Evolutionary conservation across 2,329 filamentous ascomycete species (phyloP).

Genomic region (Reticulascus tulasneorum): DNA sequence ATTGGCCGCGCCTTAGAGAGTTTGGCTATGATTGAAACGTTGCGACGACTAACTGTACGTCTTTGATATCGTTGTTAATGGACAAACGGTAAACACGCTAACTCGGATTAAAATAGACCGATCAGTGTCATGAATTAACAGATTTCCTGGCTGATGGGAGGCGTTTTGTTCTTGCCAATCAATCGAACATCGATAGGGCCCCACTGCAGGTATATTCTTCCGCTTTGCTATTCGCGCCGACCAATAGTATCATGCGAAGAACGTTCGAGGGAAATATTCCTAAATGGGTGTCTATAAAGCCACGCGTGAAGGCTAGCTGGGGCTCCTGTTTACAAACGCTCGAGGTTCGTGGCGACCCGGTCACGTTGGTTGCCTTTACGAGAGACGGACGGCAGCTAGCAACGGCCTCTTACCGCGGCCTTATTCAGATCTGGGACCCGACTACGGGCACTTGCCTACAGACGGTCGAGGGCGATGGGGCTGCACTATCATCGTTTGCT

Average conservation of each 20-base stretch:
- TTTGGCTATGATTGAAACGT: constrained; percentile 8
- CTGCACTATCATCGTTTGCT: not conserved
- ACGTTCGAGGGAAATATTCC: constrained; percentile 13
- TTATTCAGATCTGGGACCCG: too few species aligned
- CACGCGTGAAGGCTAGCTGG: constrained; percentile 14
- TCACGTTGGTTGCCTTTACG: too few species aligned
- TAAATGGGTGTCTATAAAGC: constrained; percentile 13
- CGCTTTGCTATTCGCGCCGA: constrained; percentile 19
- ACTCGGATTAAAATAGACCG: too few species aligned
- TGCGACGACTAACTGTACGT: too few species aligned
- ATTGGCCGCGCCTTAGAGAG: constrained; percentile 17
- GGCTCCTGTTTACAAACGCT: constrained; percentile 14
- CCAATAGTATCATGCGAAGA: constrained; percentile 13
- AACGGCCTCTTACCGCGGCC: too few species aligned
- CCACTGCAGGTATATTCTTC: constrained; percentile 24
- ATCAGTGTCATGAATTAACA: too few species aligned
- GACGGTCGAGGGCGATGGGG: not conserved
- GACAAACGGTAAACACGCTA: too few species aligned
- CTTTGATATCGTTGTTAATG: too few species aligned
- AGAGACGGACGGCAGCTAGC: too few species aligned
- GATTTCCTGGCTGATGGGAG: constrained; percentile 15
- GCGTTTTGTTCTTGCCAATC: constrained; percentile 12
- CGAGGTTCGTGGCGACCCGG: too few species aligned
- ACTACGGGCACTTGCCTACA: too few species aligned
- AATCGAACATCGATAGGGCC: constrained; percentile 3